Base-by-base conservation (phyloP, 1,284 basidiomycete genomes). In the Melampsora americana region DNA sequence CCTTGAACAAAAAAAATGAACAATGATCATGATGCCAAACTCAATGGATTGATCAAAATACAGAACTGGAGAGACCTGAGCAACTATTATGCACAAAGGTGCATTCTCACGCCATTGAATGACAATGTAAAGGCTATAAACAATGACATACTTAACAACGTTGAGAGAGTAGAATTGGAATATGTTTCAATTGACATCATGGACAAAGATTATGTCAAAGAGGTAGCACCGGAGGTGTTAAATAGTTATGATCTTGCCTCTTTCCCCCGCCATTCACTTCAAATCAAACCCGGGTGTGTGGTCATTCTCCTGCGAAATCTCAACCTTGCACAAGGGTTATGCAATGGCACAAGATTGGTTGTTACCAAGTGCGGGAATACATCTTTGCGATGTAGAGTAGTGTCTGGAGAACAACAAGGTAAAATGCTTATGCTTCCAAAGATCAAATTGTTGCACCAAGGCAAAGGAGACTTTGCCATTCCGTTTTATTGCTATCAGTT, bases 401-500 rank as follows among this genome's bases (percentile, higher is more conserved):
- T 68, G 2, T 53, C 66, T 2, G 66, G 66, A 1, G 20, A 0
- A 7, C n/a, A 28, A 12, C 9, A 12, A 5, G 66, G 66, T 18
- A 20, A 56, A 0, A 20, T 35, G 11, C 46, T 68, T 0, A 28
- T 53, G 30, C 48, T 68, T 11, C 66, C 66, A 30, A 68, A 68
- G 20, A 53, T 68, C 6, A 32, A 16, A 7, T 48, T 46, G 11
- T 53, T 28, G 11, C 66, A 68, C 23, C 4, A 5, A 12, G 66
- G 48, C 9, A 26, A 68, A 20, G 30, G 26, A 1, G n/a, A 12
- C 0, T 53, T 30, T 35, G 48, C 14, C 7, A 16, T n/a, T 0
- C 48, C 66, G 0, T 68, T 68, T 30, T 68, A 23, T 9, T 18
- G 48, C 0, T 68, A 68, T 30, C 66, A 68, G 30, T 68, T 68